Base-by-base conservation (phyloP, 208 protist species). In the Porcisia deanei region DNA sequence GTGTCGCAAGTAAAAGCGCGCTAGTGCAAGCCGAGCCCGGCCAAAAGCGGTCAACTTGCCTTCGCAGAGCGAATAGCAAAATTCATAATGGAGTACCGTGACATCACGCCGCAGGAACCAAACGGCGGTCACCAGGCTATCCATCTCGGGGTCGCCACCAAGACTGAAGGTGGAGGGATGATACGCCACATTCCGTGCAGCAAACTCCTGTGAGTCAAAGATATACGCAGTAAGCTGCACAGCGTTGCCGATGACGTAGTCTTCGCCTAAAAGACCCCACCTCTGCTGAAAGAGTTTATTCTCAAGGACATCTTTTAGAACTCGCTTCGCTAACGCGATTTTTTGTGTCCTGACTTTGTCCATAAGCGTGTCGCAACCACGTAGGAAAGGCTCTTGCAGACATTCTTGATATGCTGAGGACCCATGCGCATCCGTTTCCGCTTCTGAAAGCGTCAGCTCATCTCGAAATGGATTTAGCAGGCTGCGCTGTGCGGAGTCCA, bases 21-120 rank as follows among this genome's bases (percentile, higher is more conserved):
- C 55, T 0, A 85, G 14, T 12, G 59, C 67, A 1, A 89, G 37
- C 9, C 43, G n/a, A 14, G 83, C 22, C 3, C 80, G 75, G 10
- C 76, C 80, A 9, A 65, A 49, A 10, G 71, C 22, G 18, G 71
- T 59, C 43, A 91, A 71, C 34, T 65, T 72, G 9, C 68, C 87
- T 58, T 88, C 87, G 65, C 87, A 91, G 39, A 87, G 37, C 3
- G 76, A 34, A 66, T 80, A 81, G 76, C 87, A 91, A 39, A 86
- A 85, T 0, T 68, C 57, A 22, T 58, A 53, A 63, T 89, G 87
- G 6, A 80, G 67, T 59, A 52, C 55, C 64, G 79, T 75, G 20
- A 86, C 43, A 34, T 79, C 77, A 6, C 77, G 73, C 9, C 79
- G 68, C 47, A 82, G 69, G 64, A 82, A 88, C 84, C 86, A 88